phyloP scores from a whole-genome alignment of 2,329 filamentous ascomycete genomes.

The Juglanconis juglandina region DNA sequence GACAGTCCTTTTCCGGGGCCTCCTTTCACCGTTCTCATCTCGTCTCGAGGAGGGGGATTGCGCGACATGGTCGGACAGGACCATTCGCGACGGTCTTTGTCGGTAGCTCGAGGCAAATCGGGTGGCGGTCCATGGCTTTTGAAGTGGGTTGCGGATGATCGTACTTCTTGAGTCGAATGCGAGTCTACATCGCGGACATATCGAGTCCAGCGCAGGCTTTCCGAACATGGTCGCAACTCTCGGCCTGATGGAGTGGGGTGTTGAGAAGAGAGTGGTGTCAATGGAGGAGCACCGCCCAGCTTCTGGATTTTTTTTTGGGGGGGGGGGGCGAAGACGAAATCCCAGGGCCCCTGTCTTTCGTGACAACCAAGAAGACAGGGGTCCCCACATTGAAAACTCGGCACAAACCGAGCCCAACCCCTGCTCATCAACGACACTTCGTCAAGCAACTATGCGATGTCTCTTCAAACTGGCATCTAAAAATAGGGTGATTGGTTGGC shows the following conservation, averaged over 20 bases:
- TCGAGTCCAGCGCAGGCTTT: constrained; percentile 8
- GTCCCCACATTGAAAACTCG: too few relatives aligned
- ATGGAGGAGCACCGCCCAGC: background rate
- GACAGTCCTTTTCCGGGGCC: constrained; percentile 34
- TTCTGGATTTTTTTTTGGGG: too few relatives aligned
- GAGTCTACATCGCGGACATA: constrained; percentile 15
- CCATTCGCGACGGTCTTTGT: constrained; percentile 51
- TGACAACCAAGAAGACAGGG: too few relatives aligned
- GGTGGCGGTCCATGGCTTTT: constrained; percentile 32
- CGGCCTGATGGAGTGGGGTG: background rate
- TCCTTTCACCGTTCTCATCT: constrained; percentile 31
- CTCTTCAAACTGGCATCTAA: too few relatives aligned
- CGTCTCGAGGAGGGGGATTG: constrained; percentile 33
- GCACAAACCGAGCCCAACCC: too few relatives aligned
- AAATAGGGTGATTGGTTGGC: too few relatives aligned
- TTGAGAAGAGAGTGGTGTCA: background rate
- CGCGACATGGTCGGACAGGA: constrained; percentile 52
- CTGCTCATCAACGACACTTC: too few relatives aligned
- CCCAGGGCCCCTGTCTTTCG: too few relatives aligned
- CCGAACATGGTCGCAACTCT: constrained; percentile 13
- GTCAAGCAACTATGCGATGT: too few relatives aligned
- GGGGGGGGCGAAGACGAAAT: too few relatives aligned
- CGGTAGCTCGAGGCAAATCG: constrained; percentile 33
- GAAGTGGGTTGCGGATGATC: background rate
- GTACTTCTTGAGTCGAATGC: constrained; percentile 5